Evolutionary conservation across 495 filamentous ascomycete species (phyloP).

Genomic region (Articulospora tetracladia): DNA sequence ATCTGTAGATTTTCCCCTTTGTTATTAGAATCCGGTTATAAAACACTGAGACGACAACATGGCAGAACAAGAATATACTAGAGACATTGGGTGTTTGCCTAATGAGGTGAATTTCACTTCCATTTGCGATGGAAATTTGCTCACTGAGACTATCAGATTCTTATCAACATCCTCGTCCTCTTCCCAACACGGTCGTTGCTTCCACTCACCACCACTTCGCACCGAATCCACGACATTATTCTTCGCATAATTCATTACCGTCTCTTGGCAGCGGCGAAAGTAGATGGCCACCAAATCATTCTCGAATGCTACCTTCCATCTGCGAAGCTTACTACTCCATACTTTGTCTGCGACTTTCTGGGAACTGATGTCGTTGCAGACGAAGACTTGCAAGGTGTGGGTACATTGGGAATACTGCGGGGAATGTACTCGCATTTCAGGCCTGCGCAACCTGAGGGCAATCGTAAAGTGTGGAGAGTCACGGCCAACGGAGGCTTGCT

Average conservation of each 20-base stretch:
- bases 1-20: background rate
- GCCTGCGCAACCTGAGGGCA: slow-evolving; percentile 9
- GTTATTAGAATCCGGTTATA: background rate
- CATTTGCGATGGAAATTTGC: background rate
- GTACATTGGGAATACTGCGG: slow-evolving; percentile 39
- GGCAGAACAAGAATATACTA: slow-evolving; percentile 39
- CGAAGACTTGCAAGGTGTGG: background rate
- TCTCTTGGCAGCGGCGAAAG: slow-evolving; percentile 50
- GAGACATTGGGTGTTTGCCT: slow-evolving; percentile 11
- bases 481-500: slow-evolving; percentile 28
- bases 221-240: slow-evolving; percentile 62
- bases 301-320: slow-evolving; percentile 76
- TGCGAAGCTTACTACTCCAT: slow-evolving; percentile 61
- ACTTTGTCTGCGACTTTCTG: slow-evolving; percentile 55
- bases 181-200: slow-evolving; percentile 59
- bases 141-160: slow-evolving; percentile 47
- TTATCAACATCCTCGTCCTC: slow-evolving; percentile 58
- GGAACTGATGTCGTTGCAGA: slow-evolving; percentile 16
- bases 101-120: slow-evolving; percentile 17
- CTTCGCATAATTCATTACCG: slow-evolving; percentile 65
- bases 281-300: slow-evolving; percentile 60
- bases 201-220: slow-evolving; percentile 55
- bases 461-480: slow-evolving; percentile 8
- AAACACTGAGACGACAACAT: slow-evolving; percentile 7
- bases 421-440: slow-evolving; percentile 29